Evolutionary conservation across 352 stramenopile species (phyloP).

Genomic region (Globisporangium takayamanum): DNA sequence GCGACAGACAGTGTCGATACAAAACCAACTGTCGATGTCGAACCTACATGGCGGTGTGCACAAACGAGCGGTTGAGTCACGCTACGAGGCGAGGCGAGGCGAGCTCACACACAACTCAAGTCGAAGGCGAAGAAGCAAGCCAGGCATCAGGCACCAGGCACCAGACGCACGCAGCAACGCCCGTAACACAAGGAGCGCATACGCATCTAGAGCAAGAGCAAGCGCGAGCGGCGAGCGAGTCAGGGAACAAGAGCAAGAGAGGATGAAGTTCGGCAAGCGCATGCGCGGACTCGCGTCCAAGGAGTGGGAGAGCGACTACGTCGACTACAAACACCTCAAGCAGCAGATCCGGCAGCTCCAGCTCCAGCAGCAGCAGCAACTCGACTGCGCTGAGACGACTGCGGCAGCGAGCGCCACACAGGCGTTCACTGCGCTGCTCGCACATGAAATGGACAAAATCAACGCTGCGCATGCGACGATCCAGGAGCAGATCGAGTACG

Average conservation of each 20-base stretch:
- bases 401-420: background rate
- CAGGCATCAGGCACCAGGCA: too few species aligned
- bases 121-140: too few species aligned
- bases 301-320: constrained; percentile 59
- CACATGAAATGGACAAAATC: constrained; percentile 47
- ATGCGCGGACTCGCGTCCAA: constrained; percentile 56
- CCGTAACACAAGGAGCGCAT: constrained; percentile 15
- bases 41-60: too few species aligned
- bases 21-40: too few species aligned
- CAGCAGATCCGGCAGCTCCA: constrained; percentile 42
- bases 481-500: constrained; percentile 34
- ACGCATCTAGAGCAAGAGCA: too few species aligned
- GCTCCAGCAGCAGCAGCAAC: background rate
- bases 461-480: constrained; percentile 56
- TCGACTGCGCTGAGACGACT: background rate
- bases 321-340: constrained; percentile 83
- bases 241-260: background rate
- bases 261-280: constrained; percentile 84
- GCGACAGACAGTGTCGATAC: too few species aligned
- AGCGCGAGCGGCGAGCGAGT: too few species aligned
- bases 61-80: too few species aligned
- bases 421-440: constrained; percentile 28
- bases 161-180: too few species aligned
- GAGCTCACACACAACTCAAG: too few species aligned
- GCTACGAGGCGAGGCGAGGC: too few species aligned